phyloP scores from a whole-genome alignment of 2,329 filamentous ascomycete species.

The Penicillium sp. region DNA sequence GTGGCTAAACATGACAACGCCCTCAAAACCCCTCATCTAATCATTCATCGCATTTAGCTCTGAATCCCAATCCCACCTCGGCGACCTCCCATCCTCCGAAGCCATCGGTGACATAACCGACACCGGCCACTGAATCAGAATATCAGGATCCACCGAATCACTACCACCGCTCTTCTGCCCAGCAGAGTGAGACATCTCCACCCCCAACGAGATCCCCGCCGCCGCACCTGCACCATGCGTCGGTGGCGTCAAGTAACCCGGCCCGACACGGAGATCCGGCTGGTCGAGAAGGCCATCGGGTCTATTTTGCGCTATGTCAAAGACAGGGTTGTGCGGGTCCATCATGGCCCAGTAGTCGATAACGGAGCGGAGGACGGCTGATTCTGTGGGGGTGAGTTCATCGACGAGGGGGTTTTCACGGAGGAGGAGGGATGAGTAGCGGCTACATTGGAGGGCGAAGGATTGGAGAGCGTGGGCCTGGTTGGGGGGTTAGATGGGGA shows the following conservation, averaged over 20 bases:
- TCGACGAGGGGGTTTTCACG: constrained; percentile 16
- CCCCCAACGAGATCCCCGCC: neutral
- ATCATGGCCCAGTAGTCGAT: constrained; percentile 31
- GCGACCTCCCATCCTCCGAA: constrained; percentile 14
- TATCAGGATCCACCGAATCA: constrained; percentile 18
- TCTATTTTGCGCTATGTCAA: constrained; percentile 11
- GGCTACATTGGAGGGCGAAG: constrained; percentile 22
- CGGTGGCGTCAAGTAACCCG: constrained; percentile 16
- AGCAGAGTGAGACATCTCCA: neutral
- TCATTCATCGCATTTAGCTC: constrained; percentile 16
- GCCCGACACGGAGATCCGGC: neutral
- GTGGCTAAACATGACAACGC: neutral
- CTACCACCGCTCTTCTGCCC: neutral
- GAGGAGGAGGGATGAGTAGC: constrained; percentile 25
- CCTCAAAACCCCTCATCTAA: neutral
- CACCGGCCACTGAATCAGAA: constrained; percentile 17
- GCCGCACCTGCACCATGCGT: neutral
- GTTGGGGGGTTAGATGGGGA: neutral
- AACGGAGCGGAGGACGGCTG: constrained; percentile 17
- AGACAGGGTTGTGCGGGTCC: constrained; percentile 26
- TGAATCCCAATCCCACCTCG: constrained; percentile 23
- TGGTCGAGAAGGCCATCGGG: constrained; percentile 9
- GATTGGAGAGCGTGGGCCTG: constrained; percentile 22
- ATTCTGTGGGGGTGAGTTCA: constrained; percentile 22
- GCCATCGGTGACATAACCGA: constrained; percentile 20